A percentile compares a stretch with the other conserved stretches of the same genome.
Conservation (phyloP, 2,329 filamentous ascomycete species). For the Ophiocordyceps camponoti-rufipedis region DNA sequence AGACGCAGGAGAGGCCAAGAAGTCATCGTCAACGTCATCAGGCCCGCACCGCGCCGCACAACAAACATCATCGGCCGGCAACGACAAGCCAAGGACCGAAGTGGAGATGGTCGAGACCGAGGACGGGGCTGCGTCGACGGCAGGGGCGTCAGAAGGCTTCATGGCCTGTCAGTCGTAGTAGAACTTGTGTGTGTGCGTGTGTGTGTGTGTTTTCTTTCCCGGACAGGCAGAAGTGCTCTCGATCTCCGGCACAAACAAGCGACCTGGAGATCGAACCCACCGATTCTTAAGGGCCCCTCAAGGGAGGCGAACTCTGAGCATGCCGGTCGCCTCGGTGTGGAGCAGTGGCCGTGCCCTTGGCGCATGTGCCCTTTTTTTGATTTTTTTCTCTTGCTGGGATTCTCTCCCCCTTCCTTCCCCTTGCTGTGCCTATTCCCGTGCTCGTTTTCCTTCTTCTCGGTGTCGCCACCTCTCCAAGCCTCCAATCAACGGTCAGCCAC, state of each 20-base stretch:
- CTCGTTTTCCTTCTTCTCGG: no score
- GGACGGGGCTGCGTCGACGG: not conserved
- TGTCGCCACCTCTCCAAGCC: no score
- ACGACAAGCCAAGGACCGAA: not conserved
- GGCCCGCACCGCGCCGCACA: not conserved
- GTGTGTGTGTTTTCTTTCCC: not conserved
- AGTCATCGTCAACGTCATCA: not conserved
- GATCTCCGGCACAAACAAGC: conserved; percentile 3
- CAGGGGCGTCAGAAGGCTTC: not conserved
- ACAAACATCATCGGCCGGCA: not conserved
- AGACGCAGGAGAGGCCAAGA: not conserved
- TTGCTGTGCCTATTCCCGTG: no score
- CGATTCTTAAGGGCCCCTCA: not conserved
- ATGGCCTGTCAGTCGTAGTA: conserved; percentile 1
- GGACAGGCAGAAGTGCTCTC: conserved; percentile 3
- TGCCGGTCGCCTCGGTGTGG: not conserved
- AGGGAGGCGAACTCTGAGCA: not conserved
- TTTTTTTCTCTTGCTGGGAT: no score
- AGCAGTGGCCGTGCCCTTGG: not conserved
- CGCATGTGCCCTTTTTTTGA: not conserved
- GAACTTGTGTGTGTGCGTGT: not conserved
- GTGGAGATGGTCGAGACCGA: not conserved
- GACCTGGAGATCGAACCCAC: conserved; percentile 4
- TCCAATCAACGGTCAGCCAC: no score
- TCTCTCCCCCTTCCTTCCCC: no score